phyloP scores from a whole-genome alignment of 768 basidiomycete species.

The Hypholoma sublateritium region DNA sequence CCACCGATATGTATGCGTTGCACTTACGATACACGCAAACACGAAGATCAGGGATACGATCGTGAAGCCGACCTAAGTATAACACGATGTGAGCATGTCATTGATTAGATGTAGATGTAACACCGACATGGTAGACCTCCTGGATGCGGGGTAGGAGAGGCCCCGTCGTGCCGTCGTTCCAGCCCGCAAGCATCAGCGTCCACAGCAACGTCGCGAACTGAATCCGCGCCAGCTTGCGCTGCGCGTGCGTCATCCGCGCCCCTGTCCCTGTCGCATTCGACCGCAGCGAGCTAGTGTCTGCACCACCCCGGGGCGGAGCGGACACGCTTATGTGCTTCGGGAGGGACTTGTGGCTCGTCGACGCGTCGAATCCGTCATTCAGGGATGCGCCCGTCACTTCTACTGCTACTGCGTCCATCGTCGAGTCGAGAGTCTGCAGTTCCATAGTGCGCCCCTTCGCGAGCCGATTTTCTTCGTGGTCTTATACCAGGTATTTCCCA shows the following conservation, averaged over 20 bases:
- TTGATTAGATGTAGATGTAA: background rate
- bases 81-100: background rate
- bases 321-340: background rate
- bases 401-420: too few species aligned
- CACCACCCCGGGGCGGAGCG: background rate
- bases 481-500: too few species aligned
- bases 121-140: constrained; percentile 45
- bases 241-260: background rate
- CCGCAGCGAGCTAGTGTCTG: background rate
- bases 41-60: constrained; percentile 63
- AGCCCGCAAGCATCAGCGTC: constrained; percentile 61
- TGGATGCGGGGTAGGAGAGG: constrained; percentile 75
- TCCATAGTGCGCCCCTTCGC: too few species aligned
- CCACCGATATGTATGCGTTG: background rate
- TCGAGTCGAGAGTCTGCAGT: too few species aligned
- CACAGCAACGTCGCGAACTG: constrained; percentile 58
- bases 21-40: constrained; percentile 35
- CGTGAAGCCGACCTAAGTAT: constrained; percentile 43
- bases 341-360: too few species aligned
- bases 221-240: constrained; percentile 24
- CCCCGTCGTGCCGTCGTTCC: constrained; percentile 79
- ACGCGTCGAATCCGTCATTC: too few species aligned
- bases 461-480: too few species aligned
- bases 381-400: too few species aligned
- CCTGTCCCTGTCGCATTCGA: background rate